Percentiles rank a stretch among this genome's conserved stretches.
phyloP scores from a whole-genome alignment of 768 basidiomycete genomes.

The Kwoniella botswanensis region DNA sequence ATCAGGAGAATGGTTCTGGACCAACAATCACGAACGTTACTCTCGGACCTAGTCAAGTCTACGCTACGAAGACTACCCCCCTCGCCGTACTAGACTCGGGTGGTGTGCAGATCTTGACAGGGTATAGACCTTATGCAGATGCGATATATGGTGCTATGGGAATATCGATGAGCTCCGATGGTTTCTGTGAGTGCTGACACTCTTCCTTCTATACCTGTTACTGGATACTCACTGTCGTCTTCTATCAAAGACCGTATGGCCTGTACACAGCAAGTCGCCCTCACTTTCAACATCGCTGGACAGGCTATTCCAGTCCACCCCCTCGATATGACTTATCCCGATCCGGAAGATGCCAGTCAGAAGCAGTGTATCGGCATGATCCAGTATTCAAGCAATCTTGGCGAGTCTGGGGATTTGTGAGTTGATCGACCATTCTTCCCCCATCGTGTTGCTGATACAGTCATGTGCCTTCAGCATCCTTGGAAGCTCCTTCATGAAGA shows the following conservation, averaged over 20 bases:
- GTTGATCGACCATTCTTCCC: background rate
- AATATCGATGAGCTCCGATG: slow-evolving; percentile 49
- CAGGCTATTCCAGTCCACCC: slow-evolving; percentile 50
- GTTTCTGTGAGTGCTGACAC: slow-evolving; percentile 44
- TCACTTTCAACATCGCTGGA: slow-evolving; percentile 52
- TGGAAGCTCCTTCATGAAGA: slow-evolving; percentile 56
- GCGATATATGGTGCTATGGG: slow-evolving; percentile 48
- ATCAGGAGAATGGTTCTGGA: slow-evolving; percentile 35
- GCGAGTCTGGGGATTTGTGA: slow-evolving; percentile 52
- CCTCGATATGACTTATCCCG: slow-evolving; percentile 54
- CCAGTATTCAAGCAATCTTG: slow-evolving; percentile 47
- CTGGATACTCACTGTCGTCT: background rate
- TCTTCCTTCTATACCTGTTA: slow-evolving; percentile 18
- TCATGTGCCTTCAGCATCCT: slow-evolving; percentile 37
- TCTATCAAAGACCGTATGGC: slow-evolving; percentile 51
- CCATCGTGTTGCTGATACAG: background rate
- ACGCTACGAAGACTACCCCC: slow-evolving; percentile 36
- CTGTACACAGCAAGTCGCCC: slow-evolving; percentile 47
- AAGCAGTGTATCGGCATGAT: slow-evolving; percentile 54
- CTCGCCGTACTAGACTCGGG: slow-evolving; percentile 56
- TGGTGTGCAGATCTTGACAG: slow-evolving; percentile 54
- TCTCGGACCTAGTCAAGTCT: slow-evolving; percentile 40
- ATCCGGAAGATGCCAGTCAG: slow-evolving; percentile 46
- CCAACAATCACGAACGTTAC: slow-evolving; percentile 25
- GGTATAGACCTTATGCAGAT: slow-evolving; percentile 43